Base-by-base conservation (phyloP, 1,284 basidiomycete species). In the Violaceomyces palustris region DNA sequence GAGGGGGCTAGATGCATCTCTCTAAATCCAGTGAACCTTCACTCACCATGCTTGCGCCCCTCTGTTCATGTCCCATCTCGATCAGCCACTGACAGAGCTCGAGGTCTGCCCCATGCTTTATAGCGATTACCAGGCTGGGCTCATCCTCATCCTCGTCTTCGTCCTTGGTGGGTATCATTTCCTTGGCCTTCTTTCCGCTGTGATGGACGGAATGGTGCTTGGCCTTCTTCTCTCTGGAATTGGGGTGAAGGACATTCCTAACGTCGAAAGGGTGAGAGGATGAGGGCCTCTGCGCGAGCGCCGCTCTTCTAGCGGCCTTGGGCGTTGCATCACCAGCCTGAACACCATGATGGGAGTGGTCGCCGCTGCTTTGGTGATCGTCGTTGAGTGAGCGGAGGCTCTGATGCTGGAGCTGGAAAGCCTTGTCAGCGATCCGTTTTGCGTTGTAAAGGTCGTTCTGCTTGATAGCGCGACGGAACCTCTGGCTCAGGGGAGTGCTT, bases 1-100 rank as follows among this genome's bases (percentile, higher is more conserved):
- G n/a, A n/a, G n/a, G n/a, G n/a, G n/a, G n/a, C n/a, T n/a, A n/a
- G n/a, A n/a, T n/a, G n/a, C n/a, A n/a, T n/a, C n/a, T n/a, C n/a
- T n/a, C n/a, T n/a, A n/a, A n/a, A n/a, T n/a, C n/a, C n/a, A n/a
- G n/a, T n/a, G n/a, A n/a, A n/a, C n/a, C n/a, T n/a, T 26, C 41
- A 22, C n/a, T n/a, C n/a, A n/a, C n/a, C n/a, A 47, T 37, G 34
- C 58, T 57, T 3, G 53, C 44, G 5, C 39, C 41, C 11, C 45
- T 38, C 17, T 50, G 42, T 34, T 68, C 65, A 39, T 68, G 64
- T 8, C 64, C 61, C 52, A 55, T 58, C 19, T 66, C 61, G n/a
- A 68, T 50, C 29, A 68, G 39, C 65, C 65, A 68, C n/a, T 59
- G 55, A 23, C 64, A 35, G 40, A 68, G 42, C 32, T 61, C 64